Evolutionary conservation across 2,329 filamentous ascomycete species (phyloP).

Genomic region (Emericellopsis cladophorae): DNA sequence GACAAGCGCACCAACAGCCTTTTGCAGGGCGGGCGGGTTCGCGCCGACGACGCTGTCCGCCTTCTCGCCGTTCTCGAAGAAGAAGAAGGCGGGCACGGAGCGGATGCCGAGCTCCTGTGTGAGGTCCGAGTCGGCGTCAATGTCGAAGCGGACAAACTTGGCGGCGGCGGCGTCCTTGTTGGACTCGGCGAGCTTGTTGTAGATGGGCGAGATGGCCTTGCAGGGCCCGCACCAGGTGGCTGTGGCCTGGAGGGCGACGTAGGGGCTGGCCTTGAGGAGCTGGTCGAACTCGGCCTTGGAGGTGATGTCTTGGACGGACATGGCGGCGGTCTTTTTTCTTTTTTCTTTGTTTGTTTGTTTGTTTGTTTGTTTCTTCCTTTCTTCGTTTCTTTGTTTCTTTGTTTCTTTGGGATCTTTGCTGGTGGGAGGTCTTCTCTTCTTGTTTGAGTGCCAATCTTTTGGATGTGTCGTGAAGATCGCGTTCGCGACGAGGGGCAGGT

Average conservation of each 20-base stretch:
- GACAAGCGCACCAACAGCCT: slow-evolving; percentile 10
- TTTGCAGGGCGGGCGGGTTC: slow-evolving; percentile 18
- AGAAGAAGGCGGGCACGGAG: slow-evolving; percentile 47
- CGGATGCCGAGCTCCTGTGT: slow-evolving; percentile 35
- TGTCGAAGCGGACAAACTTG: slow-evolving; percentile 44
- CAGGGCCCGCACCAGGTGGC: slow-evolving; percentile 50
- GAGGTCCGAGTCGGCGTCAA: slow-evolving; percentile 38
- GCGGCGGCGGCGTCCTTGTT: slow-evolving; percentile 25
- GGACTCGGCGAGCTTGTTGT: slow-evolving; percentile 32
- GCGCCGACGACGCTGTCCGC: slow-evolving; percentile 29
- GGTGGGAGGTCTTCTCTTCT: not conserved
- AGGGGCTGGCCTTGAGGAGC: slow-evolving; percentile 32
- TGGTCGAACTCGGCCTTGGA: slow-evolving; percentile 32
- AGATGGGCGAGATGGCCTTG: slow-evolving; percentile 45
- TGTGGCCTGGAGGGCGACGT: slow-evolving; percentile 44
- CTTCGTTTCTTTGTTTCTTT: too few relatives aligned
- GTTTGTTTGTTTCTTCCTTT: too few relatives aligned
- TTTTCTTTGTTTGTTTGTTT: too few relatives aligned
- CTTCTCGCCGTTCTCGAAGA: slow-evolving; percentile 42
- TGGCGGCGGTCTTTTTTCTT: too few relatives aligned
- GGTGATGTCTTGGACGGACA: slow-evolving; percentile 24
- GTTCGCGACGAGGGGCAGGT: too few relatives aligned
- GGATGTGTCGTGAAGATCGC: too few relatives aligned
- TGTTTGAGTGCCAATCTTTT: too few relatives aligned
- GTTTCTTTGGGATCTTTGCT: too few relatives aligned